These are phyloP conservation scores for Pythium scleroteichum DNA, from an alignment of 352 stramenopile genomes.

Conservation along the genomic window DNA sequence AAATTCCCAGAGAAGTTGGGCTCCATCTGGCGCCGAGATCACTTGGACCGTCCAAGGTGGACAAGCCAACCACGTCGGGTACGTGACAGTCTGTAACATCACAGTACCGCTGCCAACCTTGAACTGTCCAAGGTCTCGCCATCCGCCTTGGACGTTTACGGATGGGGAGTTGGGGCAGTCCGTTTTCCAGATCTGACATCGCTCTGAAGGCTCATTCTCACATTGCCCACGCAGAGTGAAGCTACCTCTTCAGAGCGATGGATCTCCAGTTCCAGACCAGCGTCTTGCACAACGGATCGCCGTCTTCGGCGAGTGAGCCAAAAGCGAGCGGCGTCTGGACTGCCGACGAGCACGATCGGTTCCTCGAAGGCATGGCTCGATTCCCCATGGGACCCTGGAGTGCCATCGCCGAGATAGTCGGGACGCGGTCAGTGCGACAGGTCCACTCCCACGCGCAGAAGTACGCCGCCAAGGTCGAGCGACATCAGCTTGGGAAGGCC, in stretches of 20 bases:
- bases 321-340: conserved; percentile 41
- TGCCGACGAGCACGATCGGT: conserved; percentile 64
- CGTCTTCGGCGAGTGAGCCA: not conserved
- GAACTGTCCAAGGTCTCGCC: no score
- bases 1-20: no score
- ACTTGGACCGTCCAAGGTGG: no score
- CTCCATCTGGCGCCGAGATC: no score
- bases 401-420: conserved; percentile 59
- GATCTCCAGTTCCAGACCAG: no score
- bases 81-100: not conserved
- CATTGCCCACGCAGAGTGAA: no score
- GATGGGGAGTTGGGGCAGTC: no score
- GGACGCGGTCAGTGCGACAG: conserved; percentile 60
- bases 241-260: no score
- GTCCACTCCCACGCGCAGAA: conserved; percentile 75
- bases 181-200: no score
- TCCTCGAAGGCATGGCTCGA: conserved; percentile 56
- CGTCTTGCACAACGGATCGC: no score
- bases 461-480: conserved; percentile 69
- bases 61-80: not conserved
- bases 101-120: conserved; percentile 2
- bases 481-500: conserved; percentile 55
- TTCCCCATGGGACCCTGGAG: conserved; percentile 72
- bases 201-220: no score
- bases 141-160: no score